phyloP scores from a whole-genome alignment of 768 basidiomycete species.

The Gloeostereum incarnatum region DNA sequence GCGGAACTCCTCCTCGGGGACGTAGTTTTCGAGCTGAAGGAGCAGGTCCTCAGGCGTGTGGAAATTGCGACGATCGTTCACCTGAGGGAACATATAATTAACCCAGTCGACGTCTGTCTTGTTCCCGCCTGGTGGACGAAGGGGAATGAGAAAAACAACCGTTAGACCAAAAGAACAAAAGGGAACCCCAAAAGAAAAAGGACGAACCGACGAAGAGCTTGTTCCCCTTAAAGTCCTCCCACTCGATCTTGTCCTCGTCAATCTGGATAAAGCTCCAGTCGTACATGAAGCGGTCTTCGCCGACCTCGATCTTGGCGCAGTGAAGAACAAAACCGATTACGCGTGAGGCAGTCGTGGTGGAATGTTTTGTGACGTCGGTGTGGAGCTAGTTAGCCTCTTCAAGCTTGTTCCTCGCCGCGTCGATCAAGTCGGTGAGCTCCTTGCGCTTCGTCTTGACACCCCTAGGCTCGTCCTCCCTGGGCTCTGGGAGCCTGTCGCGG shows the following conservation, averaged over 20 bases:
- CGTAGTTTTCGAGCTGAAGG: conserved; percentile 14
- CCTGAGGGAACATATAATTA: conserved; percentile 1
- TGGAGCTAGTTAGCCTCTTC: background rate
- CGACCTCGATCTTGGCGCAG: conserved; percentile 1
- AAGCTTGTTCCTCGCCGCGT: background rate
- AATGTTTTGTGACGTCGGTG: conserved; percentile 6
- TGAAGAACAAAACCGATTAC: conserved; percentile 7
- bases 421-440: background rate
- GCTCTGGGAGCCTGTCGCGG: background rate
- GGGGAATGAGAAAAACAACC: too few relatives aligned
- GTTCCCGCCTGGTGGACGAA: background rate
- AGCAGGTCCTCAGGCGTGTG: conserved; percentile 14
- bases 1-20: conserved; percentile 18
- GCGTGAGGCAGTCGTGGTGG: conserved; percentile 2
- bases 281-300: conserved; percentile 3
- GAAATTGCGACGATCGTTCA: background rate
- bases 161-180: too few relatives aligned
- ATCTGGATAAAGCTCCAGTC: conserved; percentile 4
- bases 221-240: conserved; percentile 7
- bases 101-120: conserved; percentile 1
- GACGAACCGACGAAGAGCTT: conserved; percentile 9
- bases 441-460: background rate
- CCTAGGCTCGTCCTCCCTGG: background rate
- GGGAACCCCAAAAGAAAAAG: background rate
- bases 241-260: conserved; percentile 5